Percentiles rank a stretch among this genome's conserved stretches.
phyloP scores from a whole-genome alignment of 2,329 filamentous ascomycete species.

The Ilyonectria mors-panacis region DNA sequence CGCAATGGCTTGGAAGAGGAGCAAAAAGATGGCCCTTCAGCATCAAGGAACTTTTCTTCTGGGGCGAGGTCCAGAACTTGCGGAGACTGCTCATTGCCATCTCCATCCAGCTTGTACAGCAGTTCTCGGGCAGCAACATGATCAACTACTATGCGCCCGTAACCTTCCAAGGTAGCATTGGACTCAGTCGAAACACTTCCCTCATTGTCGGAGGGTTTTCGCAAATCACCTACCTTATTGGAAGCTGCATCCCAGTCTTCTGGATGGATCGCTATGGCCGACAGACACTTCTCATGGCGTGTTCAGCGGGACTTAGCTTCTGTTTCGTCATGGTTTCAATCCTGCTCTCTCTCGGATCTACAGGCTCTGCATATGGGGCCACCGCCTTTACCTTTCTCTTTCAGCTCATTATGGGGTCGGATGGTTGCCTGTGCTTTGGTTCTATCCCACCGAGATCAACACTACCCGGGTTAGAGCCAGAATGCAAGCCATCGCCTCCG shows the following conservation, averaged over 20 bases:
- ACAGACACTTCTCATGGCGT: constrained; percentile 58
- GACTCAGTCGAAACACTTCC: constrained; percentile 61
- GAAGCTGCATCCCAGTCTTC: constrained; percentile 57
- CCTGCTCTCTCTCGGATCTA: constrained; percentile 54
- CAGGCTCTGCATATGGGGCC: constrained; percentile 56
- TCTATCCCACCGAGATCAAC: too few species aligned
- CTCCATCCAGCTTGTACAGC: constrained; percentile 47
- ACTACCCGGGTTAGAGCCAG: too few species aligned
- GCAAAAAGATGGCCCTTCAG: constrained; percentile 50
- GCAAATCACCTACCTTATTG: constrained; percentile 57
- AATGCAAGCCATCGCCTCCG: too few species aligned
- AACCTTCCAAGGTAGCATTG: constrained; percentile 57
- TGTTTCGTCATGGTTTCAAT: constrained; percentile 59
- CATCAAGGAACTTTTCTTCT: constrained; percentile 43
- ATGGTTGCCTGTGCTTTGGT: too few species aligned
- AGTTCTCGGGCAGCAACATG: constrained; percentile 44
- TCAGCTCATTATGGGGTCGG: constrained; percentile 42
- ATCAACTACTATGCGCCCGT: constrained; percentile 54
- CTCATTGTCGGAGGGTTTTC: constrained; percentile 66
- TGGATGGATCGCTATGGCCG: constrained; percentile 50
- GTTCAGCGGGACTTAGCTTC: constrained; percentile 57
- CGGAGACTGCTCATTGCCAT: constrained; percentile 42
- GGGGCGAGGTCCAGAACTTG: constrained; percentile 25
- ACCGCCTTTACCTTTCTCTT: constrained; percentile 62
- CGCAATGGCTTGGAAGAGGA: too few species aligned